Conservation (phyloP, 2,329 filamentous ascomycete genomes). For the Plectosphaerella cucumerina region DNA sequence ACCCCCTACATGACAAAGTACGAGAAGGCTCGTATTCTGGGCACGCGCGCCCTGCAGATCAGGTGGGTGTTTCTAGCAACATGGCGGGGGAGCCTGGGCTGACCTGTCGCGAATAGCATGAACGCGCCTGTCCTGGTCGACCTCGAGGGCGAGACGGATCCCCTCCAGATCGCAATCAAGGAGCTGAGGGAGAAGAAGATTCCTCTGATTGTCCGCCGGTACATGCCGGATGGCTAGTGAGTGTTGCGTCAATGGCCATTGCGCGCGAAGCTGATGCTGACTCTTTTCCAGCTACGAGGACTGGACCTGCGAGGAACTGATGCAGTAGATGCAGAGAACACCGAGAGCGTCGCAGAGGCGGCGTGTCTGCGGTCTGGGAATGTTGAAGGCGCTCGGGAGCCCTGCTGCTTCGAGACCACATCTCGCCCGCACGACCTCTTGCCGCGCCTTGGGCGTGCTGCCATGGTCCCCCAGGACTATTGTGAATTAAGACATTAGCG, state of each 20-base stretch:
- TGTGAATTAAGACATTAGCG: conserved; percentile 15
- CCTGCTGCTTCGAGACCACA: too few species aligned
- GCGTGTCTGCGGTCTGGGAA: too few species aligned
- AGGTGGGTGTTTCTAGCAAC: conserved; percentile 53
- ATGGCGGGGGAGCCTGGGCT: not conserved
- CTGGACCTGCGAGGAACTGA: conserved; percentile 95
- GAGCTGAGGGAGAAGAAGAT: conserved; percentile 99
- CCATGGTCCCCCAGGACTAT: not conserved
- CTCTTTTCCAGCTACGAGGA: conserved; percentile 77
- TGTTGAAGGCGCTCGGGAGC: too few species aligned
- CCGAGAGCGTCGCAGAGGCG: conserved; percentile 9
- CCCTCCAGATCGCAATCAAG: conserved; percentile 94
- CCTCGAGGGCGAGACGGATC: conserved; percentile 95
- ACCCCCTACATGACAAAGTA: conserved; percentile 99
- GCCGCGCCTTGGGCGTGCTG: not conserved
- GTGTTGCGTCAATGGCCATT: conserved; percentile 28
- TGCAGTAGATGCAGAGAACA: conserved; percentile 42
- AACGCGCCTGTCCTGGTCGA: conserved; percentile 96
- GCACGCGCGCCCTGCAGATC: conserved; percentile 91
- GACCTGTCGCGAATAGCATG: conserved; percentile 57
- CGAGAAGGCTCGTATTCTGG: conserved; percentile 87
- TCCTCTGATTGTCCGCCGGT: conserved; percentile 87
- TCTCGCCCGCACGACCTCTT: not conserved
- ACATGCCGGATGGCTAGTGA: conserved; percentile 94
- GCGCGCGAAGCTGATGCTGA: conserved; percentile 13